Evolutionary conservation across 2,329 filamentous ascomycete species (phyloP), one percentile per base, ranked within the genome.

Genomic region (Penicillium sp.): DNA sequence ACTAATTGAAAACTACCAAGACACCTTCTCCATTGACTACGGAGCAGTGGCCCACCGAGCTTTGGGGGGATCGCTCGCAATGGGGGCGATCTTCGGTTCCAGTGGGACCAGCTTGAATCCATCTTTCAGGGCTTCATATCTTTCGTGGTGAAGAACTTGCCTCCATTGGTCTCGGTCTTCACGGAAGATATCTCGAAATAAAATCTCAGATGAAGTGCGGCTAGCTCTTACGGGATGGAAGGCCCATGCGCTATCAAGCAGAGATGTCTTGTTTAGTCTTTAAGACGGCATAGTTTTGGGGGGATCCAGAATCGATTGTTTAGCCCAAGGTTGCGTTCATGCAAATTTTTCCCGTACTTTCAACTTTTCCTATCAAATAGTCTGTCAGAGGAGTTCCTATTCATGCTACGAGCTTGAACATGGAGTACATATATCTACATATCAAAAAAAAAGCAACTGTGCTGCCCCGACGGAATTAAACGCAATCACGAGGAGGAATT

Each of bases 31-130:
- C 16, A 22, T 43, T 22, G 7, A 46, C 25, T 51, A 35, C 7
- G 28, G 25, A 51, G 30, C 11, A 51, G 28, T 13, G 25, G 45
- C 7, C 30, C n/a, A 33, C 46, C 14, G 46, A 19, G 46, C 28
- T 19, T 49, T 49, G 46, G 5, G 46, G 11, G 6, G 28, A 22
- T 35, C 13, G 10, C 40, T 22, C 40, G 40, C 37, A 53, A 37
- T 57, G 43, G 54, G 54, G 49, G 35, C 33, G 57, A 60, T 63
- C 51, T 45, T 46, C 57, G 49, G 60, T 49, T 48, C 57, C 54
- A 55, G 45, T 33, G 48, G 55, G 49, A 52, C 48, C 48, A 35
- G 28, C 48, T 51, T 22, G 30, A 14, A 35, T 19, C 11, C 49
- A 55, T 54, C 37, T 42, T 57, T 40, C 48, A 42, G 51, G 28